Base-by-base conservation (phyloP, 2,329 filamentous ascomycete genomes). In the Penicillium sp. region DNA sequence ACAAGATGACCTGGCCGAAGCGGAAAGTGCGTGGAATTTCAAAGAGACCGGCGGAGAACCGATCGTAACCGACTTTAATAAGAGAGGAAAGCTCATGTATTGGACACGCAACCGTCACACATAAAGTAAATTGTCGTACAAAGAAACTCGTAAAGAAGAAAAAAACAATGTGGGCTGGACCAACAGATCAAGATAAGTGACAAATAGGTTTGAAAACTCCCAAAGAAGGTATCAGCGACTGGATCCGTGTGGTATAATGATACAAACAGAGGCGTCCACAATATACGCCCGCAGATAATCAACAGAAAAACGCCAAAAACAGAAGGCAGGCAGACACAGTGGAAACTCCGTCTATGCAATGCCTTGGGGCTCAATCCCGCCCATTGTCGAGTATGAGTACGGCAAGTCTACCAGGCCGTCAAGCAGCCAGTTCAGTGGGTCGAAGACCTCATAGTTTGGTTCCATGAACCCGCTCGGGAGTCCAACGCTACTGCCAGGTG, bases 391-490 rank as follows among this genome's bases (percentile, higher is more conserved):
- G 70, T 86, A 89, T 12, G 83, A 84, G 73, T 89, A 93, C 66
- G 91, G 91, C 73, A 94, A 90, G 73, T 93, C 91, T 63, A 95
- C 83, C 37, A 94, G 83, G 15, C 91, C 91, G 75, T 97, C 93
- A 63, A 97, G 82, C 83, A 96, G 92, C 93, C 93, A 97, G 76
- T 94, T 92, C 71, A 97, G 84, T 0, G 93, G 92, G 78, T 97
- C 93, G 73, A 96, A 97, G 64, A 96, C 92, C 75, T 96, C 91
- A 76, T 93, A 93, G 70, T 88, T 90, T 10, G 87, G 86, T 59
- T 91, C 85, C 67, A 86, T 84, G 65, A 91, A 89, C 68, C 84
- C 83, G 65, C 77, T 79, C 1, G 77, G 75, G 4, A 79, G 64
- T 6, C 66, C 69, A 5, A 73, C 64, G 2, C 66, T 67, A 42